These are phyloP conservation scores for Didymella arachidicola DNA, from an alignment of 2,329 filamentous ascomycete genomes.

Conservation along the genomic window DNA sequence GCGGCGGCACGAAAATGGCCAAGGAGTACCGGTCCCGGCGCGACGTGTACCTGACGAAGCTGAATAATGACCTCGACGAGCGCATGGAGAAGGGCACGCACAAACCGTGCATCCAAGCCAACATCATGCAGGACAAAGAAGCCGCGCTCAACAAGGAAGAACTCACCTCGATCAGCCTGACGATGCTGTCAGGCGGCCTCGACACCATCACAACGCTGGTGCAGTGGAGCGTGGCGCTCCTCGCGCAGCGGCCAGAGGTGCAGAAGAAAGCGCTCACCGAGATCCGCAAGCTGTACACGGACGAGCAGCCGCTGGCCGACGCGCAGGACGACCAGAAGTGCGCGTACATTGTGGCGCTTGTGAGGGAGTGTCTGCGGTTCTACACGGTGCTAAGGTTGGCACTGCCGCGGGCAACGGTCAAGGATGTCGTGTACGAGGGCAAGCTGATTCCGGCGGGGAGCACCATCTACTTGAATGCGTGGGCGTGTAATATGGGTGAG, in stretches of 20 bases:
- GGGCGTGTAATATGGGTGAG: slow-evolving; percentile 72
- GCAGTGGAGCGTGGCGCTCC: slow-evolving; percentile 69
- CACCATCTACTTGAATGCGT: slow-evolving; percentile 71
- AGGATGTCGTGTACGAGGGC: slow-evolving; percentile 66
- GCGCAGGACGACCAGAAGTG: slow-evolving; percentile 70
- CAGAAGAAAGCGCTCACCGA: slow-evolving; percentile 66
- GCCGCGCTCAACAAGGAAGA: slow-evolving; percentile 69
- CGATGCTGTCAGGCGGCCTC: slow-evolving; percentile 72
- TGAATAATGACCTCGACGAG: slow-evolving; percentile 67
- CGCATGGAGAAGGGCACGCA: slow-evolving; percentile 68
- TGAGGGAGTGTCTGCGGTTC: slow-evolving; percentile 67
- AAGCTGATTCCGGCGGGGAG: slow-evolving; percentile 68
- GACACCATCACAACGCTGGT: slow-evolving; percentile 72
- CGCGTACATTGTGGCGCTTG: slow-evolving; percentile 68
- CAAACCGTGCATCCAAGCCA: slow-evolving; percentile 71
- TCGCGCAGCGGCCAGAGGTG: slow-evolving; percentile 67
- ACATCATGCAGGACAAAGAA: slow-evolving; percentile 70
- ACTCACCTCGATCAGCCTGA: slow-evolving; percentile 70
- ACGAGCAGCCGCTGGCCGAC: slow-evolving; percentile 65
- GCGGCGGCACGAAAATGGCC: slow-evolving; percentile 64
- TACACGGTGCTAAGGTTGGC: slow-evolving; percentile 70
- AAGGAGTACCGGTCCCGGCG: slow-evolving; percentile 67
- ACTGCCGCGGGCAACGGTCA: slow-evolving; percentile 68
- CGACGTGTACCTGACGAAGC: slow-evolving; percentile 65
- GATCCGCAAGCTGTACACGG: slow-evolving; percentile 63